A percentile compares a stretch with the other conserved stretches of the same genome.
phyloP scores from a whole-genome alignment of 768 basidiomycete species.

The Coprinopsis cinerea region DNA sequence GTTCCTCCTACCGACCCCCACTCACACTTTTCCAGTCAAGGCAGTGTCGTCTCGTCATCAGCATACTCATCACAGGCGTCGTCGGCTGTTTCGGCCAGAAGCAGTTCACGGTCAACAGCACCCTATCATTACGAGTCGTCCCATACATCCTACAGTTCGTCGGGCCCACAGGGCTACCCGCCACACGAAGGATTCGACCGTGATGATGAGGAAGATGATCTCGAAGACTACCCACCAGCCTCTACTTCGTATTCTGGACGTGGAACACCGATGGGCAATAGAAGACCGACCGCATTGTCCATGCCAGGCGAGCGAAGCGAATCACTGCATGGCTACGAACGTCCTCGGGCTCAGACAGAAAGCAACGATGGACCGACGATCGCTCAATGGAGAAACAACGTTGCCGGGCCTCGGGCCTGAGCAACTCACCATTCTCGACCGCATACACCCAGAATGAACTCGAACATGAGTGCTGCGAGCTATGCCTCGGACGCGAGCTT shows the following conservation, averaged over 20 bases:
- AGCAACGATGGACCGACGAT: slow-evolving; percentile 58
- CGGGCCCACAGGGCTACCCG: slow-evolving; percentile 51
- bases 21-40: slow-evolving; percentile 27
- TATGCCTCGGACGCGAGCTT: slow-evolving; percentile 43
- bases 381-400: slow-evolving; percentile 54
- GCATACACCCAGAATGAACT: slow-evolving; percentile 41
- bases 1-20: background rate
- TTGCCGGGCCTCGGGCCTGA: slow-evolving; percentile 27
- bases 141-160: slow-evolving; percentile 1
- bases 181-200: slow-evolving; percentile 67
- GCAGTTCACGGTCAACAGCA: slow-evolving; percentile 13
- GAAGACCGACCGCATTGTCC: slow-evolving; percentile 47
- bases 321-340: slow-evolving; percentile 28
- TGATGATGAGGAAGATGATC: slow-evolving; percentile 67
- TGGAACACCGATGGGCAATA: slow-evolving; percentile 63
- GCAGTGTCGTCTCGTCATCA: slow-evolving; percentile 17
- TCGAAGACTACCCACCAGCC: slow-evolving; percentile 66
- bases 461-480: slow-evolving; percentile 39
- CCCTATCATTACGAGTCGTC: slow-evolving; percentile 10
- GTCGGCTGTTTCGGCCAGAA: slow-evolving; percentile 20
- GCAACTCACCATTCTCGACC: slow-evolving; percentile 30
- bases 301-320: slow-evolving; percentile 56
- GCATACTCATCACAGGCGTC: slow-evolving; percentile 29
- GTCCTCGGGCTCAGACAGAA: slow-evolving; percentile 66
- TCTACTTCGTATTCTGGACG: slow-evolving; percentile 51